Evolutionary conservation across 1,139 yeast genomes (phyloP), one percentile per base, ranked within the genome.

Genomic region (Geotrichum carabidarum): DNA sequence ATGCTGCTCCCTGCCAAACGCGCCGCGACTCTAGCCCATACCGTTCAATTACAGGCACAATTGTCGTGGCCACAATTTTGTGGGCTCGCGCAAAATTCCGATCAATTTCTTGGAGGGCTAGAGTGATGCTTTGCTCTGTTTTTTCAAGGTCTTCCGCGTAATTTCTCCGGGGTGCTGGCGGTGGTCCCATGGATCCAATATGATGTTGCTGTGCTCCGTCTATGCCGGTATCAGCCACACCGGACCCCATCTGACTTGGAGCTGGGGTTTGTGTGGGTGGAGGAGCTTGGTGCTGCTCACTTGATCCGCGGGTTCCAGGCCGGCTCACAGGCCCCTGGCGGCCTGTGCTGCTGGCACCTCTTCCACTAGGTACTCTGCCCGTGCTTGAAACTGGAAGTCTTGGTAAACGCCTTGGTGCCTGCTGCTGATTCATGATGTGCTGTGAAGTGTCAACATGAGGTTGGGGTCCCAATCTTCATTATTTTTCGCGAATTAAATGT

Each of bases 51-150:
- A 79, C 74, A 1, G 94, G 93, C 40, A 84, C 71, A 36, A 86
- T 74, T 48, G 76, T 73, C 58, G 83, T 84, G 48, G 80, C 79
- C 34, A 86, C 79, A 9, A 83, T 76, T 40, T 82, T 76, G 64
- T 84, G 86, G 14, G 89, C 81, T 45, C 77, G 74, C 2, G 84
- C 78, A 54, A 86, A 76, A 63, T 85, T 83, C 57, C 82, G 78
- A 69, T 90, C 96, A 34, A 90, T 86, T 57, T 83, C 85, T 67
- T 88, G 96, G 51, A 90, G 71, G 1, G 84, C 81, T 53, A 86
- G 71, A 0, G 96, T 88, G 44, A 89, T 86, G 63, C 83, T 86
- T 67, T 87, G 95, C 63, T 90, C 96, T 43, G 89, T 71, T 61
- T 81, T 75, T 63, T 88, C 95, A 54, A 86, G 72, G 62, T 84